Base-by-base conservation (phyloP, 2,329 filamentous ascomycete species). In the Diplocarpon rosae region DNA sequence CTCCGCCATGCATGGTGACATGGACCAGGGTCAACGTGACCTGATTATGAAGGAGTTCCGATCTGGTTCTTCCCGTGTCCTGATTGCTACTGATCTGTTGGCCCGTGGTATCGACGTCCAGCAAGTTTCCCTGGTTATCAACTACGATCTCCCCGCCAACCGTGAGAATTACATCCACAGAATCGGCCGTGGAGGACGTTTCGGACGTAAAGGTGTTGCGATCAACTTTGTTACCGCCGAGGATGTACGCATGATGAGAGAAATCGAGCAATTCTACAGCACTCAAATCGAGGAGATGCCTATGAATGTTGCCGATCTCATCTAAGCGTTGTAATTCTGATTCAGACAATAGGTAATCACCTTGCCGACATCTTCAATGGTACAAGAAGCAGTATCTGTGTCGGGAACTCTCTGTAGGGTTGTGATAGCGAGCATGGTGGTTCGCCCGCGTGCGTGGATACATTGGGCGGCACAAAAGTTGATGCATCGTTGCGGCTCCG, bases 11-110 rank as follows among this genome's bases (percentile, higher is more conserved):
- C 92, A 98, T 78, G 92, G 92, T 67, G 92, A 98, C 66, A 98
- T 98, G 92, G 88, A 95, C 69, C 89, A 95, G 75, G 73, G 72
- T 63, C 88, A 96, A 77, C 89, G 92, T 80, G 92, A 96, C 69
- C 77, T 94, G 65, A 98, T 98, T 70, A 98, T 98, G 92, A 95
- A 98, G 81, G 92, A 98, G 76, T 98, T 98, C 85, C 88, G 92
- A 63, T 95, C 89, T 58, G 92, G 92, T 58, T 95, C 89, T 66
- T 95, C 89, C 56, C 89, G 92, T 83, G 92, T 98, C 59, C 77
- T 98, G 64, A 98, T 98, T 64, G 88, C 92, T 69, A 98, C 92
- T 56, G 92, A 98, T 66, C 79, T 98, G 54, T 77, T 95, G 67
- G 92, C 92, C 66, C 90, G 92, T 84, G 92, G 92, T 83, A 98